Percentiles rank a stretch among this genome's conserved stretches.
These are phyloP conservation scores for Exophiala oligosperma DNA, from an alignment of 2,329 filamentous ascomycete genomes.

Conservation along the genomic window DNA sequence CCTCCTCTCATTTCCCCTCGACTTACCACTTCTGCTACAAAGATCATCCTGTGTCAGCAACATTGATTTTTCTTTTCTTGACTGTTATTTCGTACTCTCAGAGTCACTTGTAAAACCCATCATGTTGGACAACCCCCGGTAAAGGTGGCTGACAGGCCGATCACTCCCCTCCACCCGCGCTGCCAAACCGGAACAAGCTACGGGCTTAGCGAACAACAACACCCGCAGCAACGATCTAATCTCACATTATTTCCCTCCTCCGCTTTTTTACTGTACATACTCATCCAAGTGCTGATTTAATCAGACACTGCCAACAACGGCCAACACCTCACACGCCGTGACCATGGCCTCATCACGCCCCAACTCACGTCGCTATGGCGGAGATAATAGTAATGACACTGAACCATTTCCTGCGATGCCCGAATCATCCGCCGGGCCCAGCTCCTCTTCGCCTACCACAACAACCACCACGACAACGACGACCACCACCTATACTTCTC, in stretches of 20 bases:
- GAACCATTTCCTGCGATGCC: conserved; percentile 24
- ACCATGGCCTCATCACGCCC: conserved; percentile 20
- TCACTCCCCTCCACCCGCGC: no score
- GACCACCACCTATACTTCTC: conserved; percentile 17
- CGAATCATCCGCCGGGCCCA: conserved; percentile 11
- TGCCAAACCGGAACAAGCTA: no score
- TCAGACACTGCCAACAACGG: not conserved
- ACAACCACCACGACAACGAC: conserved; percentile 17
- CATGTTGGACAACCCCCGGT: no score
- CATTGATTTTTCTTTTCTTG: no score
- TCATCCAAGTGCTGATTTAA: not conserved
- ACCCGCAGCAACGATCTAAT: not conserved
- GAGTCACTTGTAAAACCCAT: no score
- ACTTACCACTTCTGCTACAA: no score
- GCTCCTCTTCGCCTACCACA: conserved; percentile 1
- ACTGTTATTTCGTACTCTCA: no score
- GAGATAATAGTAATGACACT: conserved; percentile 11
- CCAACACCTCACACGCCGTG: not conserved
- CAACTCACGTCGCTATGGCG: conserved; percentile 13
- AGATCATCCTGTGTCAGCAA: no score
- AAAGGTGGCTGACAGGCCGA: no score
- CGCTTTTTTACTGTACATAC: not conserved
- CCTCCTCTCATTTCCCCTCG: no score
- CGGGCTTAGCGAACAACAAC: no score
- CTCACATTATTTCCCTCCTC: not conserved